A percentile compares a stretch with the other conserved stretches of the same genome.
Evolutionary conservation across 2,329 filamentous ascomycete genomes (phyloP).

Genomic region (Ophiostoma sp.): DNA sequence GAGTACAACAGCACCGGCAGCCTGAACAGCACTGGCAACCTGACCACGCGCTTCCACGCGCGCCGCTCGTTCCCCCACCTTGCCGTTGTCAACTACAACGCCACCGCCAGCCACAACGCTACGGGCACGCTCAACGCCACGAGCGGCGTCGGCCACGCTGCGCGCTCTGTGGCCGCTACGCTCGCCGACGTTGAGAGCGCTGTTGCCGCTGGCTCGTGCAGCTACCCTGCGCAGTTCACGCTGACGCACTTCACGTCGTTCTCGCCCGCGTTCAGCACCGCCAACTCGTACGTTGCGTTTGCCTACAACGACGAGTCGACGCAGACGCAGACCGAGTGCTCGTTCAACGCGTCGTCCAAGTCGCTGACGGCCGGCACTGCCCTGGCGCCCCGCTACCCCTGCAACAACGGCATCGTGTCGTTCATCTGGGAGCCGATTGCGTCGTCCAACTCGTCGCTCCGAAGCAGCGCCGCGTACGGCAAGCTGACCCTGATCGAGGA

Average conservation of each 20-base stretch:
- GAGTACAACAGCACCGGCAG: not conserved
- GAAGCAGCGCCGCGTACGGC: conserved; percentile 19
- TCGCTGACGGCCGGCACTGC: conserved; percentile 31
- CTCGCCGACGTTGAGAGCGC: not conserved
- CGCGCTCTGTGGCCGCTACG: not conserved
- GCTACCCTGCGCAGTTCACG: conserved; percentile 34
- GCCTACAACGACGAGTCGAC: conserved; percentile 40
- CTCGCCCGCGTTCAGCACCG: conserved; percentile 33
- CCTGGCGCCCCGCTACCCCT: conserved; percentile 38
- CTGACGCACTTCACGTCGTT: conserved; percentile 36
- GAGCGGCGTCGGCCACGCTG: not conserved
- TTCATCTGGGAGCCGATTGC: conserved; percentile 39
- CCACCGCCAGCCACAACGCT: too few species aligned
- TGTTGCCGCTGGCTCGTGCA: conserved; percentile 16
- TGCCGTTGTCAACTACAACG: too few species aligned
- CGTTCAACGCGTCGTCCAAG: conserved; percentile 40
- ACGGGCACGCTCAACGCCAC: too few species aligned
- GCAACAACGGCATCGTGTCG: conserved; percentile 38
- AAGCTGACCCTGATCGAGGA: conserved; percentile 42
- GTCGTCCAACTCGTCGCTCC: conserved; percentile 5
- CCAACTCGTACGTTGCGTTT: conserved; percentile 35
- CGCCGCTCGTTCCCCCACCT: too few species aligned
- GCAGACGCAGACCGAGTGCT: conserved; percentile 38
- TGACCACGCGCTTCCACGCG: too few species aligned
- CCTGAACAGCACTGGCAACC: not conserved